phyloP scores from a whole-genome alignment of 495 filamentous ascomycete species.

The Penicillium crystallinum region DNA sequence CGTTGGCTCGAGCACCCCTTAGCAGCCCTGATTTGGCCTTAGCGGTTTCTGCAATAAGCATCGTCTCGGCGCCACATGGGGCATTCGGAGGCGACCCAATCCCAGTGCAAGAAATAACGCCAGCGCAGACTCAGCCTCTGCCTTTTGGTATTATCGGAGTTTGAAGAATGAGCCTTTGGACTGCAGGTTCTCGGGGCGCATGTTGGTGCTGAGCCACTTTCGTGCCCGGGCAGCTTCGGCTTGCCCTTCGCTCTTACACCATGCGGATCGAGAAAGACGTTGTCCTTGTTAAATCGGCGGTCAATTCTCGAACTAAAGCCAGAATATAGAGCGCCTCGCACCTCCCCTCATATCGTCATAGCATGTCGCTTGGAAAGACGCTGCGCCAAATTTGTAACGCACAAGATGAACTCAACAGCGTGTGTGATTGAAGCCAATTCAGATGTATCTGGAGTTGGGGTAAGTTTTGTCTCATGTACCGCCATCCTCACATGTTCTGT shows the following conservation, averaged over 20 bases:
- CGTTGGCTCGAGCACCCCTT: not conserved
- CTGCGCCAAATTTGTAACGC: not conserved
- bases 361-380: not conserved
- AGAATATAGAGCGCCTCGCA: not conserved
- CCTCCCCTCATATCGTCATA: not conserved
- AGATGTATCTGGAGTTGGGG: slow-evolving; percentile 14
- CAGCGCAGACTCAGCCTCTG: not conserved
- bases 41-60: slow-evolving; percentile 10
- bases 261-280: not conserved
- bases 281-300: not conserved
- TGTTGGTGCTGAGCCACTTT: not conserved
- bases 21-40: not conserved
- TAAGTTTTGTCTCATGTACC: not conserved
- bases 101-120: not conserved
- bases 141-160: not conserved
- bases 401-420: slow-evolving; percentile 10
- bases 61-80: slow-evolving; percentile 1
- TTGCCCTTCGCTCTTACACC: not conserved
- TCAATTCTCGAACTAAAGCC: not conserved
- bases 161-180: not conserved
- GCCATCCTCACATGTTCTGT: not conserved
- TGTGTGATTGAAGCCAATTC: slow-evolving; percentile 14
- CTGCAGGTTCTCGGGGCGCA: not conserved
- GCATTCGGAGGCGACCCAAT: slow-evolving; percentile 8
- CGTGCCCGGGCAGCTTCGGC: not conserved